Evolutionary conservation across 495 filamentous ascomycete genomes (phyloP).

Genomic region (Hypoxylon crocopeplum): DNA sequence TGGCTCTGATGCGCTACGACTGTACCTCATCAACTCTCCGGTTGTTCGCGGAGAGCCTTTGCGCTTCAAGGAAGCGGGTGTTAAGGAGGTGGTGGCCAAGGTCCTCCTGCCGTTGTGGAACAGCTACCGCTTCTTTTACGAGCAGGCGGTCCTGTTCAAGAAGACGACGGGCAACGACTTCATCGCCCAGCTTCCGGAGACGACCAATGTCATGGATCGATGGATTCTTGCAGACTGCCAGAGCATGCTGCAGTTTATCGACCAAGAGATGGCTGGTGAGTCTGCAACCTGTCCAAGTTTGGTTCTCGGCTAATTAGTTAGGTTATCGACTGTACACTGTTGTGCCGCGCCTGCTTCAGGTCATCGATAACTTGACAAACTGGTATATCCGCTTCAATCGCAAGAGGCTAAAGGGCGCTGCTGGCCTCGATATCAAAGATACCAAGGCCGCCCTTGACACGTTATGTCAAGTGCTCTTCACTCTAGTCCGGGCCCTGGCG

Average conservation of each 20-base stretch:
- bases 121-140: constrained; percentile 96
- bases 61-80: constrained; percentile 88
- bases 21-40: constrained; percentile 97
- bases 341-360: constrained; percentile 81
- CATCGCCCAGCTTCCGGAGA: constrained; percentile 72
- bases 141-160: constrained; percentile 91
- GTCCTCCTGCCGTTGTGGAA: constrained; percentile 97
- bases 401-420: constrained; percentile 92
- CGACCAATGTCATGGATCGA: constrained; percentile 92
- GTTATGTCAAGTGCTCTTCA: constrained; percentile 95
- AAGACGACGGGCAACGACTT: constrained; percentile 84
- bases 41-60: constrained; percentile 93
- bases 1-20: constrained; percentile 89
- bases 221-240: constrained; percentile 97
- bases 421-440: constrained; percentile 72
- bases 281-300: constrained; percentile 2
- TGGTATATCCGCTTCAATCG: constrained; percentile 99
- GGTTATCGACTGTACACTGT: constrained; percentile 92
- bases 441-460: constrained; percentile 92
- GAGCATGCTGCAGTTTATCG: constrained; percentile 89
- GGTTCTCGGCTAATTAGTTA: constrained; percentile 31
- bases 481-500: constrained; percentile 81
- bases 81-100: constrained; percentile 95
- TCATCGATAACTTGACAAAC: constrained; percentile 96
- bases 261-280: constrained; percentile 88